Base-by-base conservation (phyloP, 1,284 basidiomycete species). In the Vanrija sp. region DNA sequence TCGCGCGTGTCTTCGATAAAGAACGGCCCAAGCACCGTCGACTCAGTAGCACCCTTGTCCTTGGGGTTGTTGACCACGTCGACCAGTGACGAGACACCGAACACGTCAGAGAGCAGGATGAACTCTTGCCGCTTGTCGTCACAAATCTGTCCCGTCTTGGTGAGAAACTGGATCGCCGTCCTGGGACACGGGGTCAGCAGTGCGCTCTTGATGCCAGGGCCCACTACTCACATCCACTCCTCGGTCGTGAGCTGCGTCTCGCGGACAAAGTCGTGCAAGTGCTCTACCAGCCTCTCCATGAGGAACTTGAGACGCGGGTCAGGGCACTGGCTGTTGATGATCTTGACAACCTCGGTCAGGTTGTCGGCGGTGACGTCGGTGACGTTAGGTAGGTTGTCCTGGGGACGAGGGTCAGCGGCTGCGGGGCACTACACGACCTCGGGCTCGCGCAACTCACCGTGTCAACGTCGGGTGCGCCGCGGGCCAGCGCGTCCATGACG, bases 1-100 rank as follows among this genome's bases (percentile, higher is more conserved):
- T 48, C n/a, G 8, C 48, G 48, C 21, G 89, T 85, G 67, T 93
- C 89, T 38, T 87, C 86, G 3, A 88, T 89, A 68, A 83, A 87
- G 79, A 92, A 93, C 2, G 90, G 91, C 9, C 90, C 91, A 26
- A 93, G 80, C 5, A 92, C 84, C 28, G 86, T 89, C 34, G 82
- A 83, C 67, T 87, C 86, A 0, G 88, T 90, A 10, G 84, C 86
- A 3, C 82, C 79, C 46, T 82, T 43, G 12, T 64, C 65, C 43
- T 63, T 83, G 5, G 86, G 85, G 68, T 91, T 86, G 77, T 90
- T 91, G 64, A 90, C 72, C 12, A 83, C 77, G 65, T 91, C 88
- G 7, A 93, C 86, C 51, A 92, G 79, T 0, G 86, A 83, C 0
- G 88, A 90, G 1, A 89, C 81, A 9, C 91, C 90, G 1, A 92